Conservation (phyloP, 1,284 basidiomycete species). For the Acaromyces ingoldii region DNA sequence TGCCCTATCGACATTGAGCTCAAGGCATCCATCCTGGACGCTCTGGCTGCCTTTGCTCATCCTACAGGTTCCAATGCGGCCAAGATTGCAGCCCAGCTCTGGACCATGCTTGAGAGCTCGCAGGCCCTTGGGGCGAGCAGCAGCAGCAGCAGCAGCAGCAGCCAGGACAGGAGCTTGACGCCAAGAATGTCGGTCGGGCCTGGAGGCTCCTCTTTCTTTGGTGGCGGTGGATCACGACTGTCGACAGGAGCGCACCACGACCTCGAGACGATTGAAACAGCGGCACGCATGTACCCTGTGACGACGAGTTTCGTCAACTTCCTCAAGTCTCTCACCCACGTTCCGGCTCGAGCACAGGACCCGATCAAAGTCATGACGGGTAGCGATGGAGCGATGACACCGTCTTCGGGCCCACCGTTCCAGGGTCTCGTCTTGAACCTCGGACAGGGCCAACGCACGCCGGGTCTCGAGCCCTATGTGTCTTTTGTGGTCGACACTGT, state of each 20-base stretch:
- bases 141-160: background rate
- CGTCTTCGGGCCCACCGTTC: conserved; percentile 3
- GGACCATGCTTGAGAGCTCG: conserved; percentile 70
- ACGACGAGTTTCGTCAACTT: conserved; percentile 82
- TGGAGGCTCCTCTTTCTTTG: conserved; percentile 10
- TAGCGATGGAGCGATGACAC: background rate
- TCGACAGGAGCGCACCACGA: conserved; percentile 60
- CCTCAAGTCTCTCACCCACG: conserved; percentile 62
- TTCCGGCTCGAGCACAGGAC: background rate
- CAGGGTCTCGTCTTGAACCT: conserved; percentile 14
- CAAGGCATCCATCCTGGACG: conserved; percentile 79
- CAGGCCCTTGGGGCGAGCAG: conserved; percentile 11
- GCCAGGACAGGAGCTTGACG: too few relatives aligned
- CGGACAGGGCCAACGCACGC: conserved; percentile 7
- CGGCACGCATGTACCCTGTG: conserved; percentile 72
- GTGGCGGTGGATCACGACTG: too few relatives aligned
- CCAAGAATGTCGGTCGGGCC: too few relatives aligned
- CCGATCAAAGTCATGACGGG: background rate
- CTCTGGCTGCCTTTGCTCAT: conserved; percentile 69
- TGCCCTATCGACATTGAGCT: conserved; percentile 68
- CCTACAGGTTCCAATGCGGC: conserved; percentile 39
- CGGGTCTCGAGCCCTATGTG: conserved; percentile 65
- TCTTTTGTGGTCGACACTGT: conserved; percentile 85
- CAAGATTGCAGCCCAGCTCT: conserved; percentile 58
- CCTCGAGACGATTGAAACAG: conserved; percentile 77